Evolutionary conservation across 805 yeast species (phyloP).

Genomic region (Saccharomycopsis javanensis): DNA sequence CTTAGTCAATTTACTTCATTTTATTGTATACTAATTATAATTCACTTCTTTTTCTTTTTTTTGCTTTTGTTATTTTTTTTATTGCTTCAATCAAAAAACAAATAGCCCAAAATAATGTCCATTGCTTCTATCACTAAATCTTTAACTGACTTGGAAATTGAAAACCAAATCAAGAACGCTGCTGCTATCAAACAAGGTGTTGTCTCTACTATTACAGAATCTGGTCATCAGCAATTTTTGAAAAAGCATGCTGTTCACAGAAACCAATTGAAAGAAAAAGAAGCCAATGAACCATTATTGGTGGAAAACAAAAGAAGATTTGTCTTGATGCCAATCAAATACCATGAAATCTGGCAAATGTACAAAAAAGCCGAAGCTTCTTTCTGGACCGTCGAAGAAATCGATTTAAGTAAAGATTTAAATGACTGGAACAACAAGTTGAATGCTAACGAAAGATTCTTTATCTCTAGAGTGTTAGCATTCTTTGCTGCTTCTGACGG

Average conservation of each 20-base stretch:
- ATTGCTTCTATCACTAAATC: background rate
- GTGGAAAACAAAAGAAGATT: constrained; percentile 79
- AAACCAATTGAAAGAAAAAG: constrained; percentile 60
- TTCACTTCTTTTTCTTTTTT: background rate
- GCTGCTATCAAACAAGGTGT: constrained; percentile 18
- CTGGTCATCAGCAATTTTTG: constrained; percentile 47
- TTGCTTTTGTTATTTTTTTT: no score
- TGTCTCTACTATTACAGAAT: background rate
- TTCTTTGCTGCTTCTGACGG: constrained; percentile 99
- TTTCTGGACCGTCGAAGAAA: constrained; percentile 99
- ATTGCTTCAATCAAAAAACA: no score
- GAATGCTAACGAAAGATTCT: constrained; percentile 86
- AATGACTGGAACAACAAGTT: constrained; percentile 87
- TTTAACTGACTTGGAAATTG: constrained; percentile 1
- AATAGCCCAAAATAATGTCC: background rate
- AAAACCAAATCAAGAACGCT: background rate
- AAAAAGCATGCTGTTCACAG: constrained; percentile 59
- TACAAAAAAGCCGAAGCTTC: constrained; percentile 99
- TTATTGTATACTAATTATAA: no score
- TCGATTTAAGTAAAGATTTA: constrained; percentile 84
- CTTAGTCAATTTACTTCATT: no score
- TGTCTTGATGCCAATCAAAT: constrained; percentile 91
- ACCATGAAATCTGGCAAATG: constrained; percentile 98
- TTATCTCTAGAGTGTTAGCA: constrained; percentile 87
- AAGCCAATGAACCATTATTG: constrained; percentile 83